Conservation (phyloP, 1,284 basidiomycete species). For the Albatrellus sp. region DNA sequence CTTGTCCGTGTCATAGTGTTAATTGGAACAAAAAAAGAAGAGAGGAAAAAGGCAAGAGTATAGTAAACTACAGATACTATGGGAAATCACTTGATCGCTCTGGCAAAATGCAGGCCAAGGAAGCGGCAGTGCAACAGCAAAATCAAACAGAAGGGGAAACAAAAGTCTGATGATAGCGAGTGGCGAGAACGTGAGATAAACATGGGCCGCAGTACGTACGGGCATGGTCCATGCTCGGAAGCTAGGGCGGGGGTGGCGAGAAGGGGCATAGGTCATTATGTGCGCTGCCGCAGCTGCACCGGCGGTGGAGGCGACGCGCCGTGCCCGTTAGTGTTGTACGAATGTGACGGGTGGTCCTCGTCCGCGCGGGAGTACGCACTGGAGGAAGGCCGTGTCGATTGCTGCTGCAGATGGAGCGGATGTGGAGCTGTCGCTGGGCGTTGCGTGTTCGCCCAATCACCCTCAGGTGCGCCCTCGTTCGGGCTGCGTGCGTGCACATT, state of each 20-base stretch:
- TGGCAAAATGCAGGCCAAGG: background rate
- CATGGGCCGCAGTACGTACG: background rate
- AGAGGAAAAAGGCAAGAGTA: slow-evolving; percentile 6
- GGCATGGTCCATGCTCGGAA: background rate
- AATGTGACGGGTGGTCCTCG: slow-evolving; percentile 28
- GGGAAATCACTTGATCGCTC: background rate
- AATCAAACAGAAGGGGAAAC: background rate
- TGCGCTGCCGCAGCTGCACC: slow-evolving; percentile 32
- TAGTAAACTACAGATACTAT: slow-evolving; percentile 16
- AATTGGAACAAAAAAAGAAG: slow-evolving; percentile 12
- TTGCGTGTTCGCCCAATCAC: slow-evolving; percentile 37
- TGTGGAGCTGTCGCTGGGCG: slow-evolving; percentile 24
- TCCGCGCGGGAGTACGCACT: slow-evolving; percentile 37
- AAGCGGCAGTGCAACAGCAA: background rate
- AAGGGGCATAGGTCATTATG: slow-evolving; percentile 14
- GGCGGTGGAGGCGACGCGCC: slow-evolving; percentile 20
- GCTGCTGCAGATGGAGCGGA: slow-evolving; percentile 17
- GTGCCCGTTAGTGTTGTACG: slow-evolving; percentile 26
- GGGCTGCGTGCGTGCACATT: slow-evolving; percentile 20
- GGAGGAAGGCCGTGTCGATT: slow-evolving; percentile 43
- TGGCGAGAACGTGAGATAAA: background rate
- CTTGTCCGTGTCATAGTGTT: slow-evolving; percentile 4
- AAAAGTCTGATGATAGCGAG: background rate
- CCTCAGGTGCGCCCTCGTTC: slow-evolving; percentile 26
- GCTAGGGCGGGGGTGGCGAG: background rate